These are phyloP conservation scores for Myxozyma geophila DNA, from an alignment of 805 yeast species.

Conservation along the genomic window DNA sequence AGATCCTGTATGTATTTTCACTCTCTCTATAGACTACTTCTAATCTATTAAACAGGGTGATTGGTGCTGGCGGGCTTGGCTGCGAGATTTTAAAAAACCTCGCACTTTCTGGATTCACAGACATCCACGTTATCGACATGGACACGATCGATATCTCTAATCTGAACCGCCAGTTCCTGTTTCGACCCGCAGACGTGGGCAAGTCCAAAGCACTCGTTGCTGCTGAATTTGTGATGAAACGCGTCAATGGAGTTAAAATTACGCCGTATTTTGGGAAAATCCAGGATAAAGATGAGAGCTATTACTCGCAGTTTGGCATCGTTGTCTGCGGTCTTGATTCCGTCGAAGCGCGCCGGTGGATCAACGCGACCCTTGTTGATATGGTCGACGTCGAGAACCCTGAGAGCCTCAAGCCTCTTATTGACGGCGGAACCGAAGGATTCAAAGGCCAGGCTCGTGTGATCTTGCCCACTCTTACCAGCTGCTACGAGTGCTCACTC, in stretches of 20 bases:
- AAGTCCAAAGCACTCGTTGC: slow-evolving; percentile 69
- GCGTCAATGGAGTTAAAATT: slow-evolving; percentile 48
- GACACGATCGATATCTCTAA: slow-evolving; percentile 80
- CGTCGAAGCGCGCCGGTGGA: slow-evolving; percentile 89
- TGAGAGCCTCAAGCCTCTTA: slow-evolving; percentile 62
- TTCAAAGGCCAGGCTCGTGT: slow-evolving; percentile 89
- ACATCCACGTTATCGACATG: slow-evolving; percentile 77
- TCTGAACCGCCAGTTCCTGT: slow-evolving; percentile 75
- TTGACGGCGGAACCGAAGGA: slow-evolving; percentile 94
- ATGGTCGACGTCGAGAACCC: slow-evolving; percentile 60
- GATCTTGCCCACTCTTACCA: slow-evolving; percentile 79
- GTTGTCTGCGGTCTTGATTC: slow-evolving; percentile 88
- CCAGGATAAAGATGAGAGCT: slow-evolving; percentile 64
- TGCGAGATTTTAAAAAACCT: slow-evolving; percentile 78
- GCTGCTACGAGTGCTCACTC: slow-evolving; percentile 92
- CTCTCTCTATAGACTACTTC: background rate
- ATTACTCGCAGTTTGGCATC: slow-evolving; percentile 68
- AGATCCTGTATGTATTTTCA: slow-evolving; percentile 42
- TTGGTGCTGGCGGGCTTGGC: slow-evolving; percentile 84
- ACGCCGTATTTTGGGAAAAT: slow-evolving; percentile 59
- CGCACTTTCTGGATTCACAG: slow-evolving; percentile 67
- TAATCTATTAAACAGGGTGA: slow-evolving; percentile 8
- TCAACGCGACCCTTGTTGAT: slow-evolving; percentile 69
- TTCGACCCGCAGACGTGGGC: slow-evolving; percentile 64
- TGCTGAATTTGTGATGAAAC: slow-evolving; percentile 55